A percentile compares a stretch with the other conserved stretches of the same genome.
Evolutionary conservation across 441 rosid species (phyloP).

Genomic region (Pelargonium fulgidum): DNA sequence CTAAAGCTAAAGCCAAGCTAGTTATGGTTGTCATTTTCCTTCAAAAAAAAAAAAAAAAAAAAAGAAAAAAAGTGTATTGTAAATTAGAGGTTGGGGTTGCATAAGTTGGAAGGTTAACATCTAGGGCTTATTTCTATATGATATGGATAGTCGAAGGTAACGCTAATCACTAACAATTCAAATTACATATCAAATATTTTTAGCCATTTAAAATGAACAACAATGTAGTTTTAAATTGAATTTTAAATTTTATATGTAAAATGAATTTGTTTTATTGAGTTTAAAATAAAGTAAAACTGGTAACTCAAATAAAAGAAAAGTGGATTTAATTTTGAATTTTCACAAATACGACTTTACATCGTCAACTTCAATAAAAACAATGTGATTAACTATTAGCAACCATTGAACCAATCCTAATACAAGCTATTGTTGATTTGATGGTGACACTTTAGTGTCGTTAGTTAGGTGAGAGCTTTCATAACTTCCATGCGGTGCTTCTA

Average conservation of each 20-base stretch:
- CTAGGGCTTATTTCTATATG: constrained; percentile 22
- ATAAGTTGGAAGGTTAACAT: constrained; percentile 38
- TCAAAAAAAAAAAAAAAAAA: no score
- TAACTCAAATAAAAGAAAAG: no score
- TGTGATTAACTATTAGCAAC: not conserved
- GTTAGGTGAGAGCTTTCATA: constrained; percentile 17
- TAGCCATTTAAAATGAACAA: no score
- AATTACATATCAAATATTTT: no score
- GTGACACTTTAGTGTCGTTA: not conserved
- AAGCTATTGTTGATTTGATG: constrained; percentile 13
- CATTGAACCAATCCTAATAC: not conserved
- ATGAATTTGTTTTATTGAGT: no score
- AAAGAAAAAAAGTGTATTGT: not conserved
- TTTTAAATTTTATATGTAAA: no score
- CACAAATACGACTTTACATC: no score
- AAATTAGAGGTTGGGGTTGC: constrained; percentile 29
- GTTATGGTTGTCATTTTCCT: not conserved
- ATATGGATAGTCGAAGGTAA: not conserved
- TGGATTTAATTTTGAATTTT: no score
- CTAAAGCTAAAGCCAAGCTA: constrained; percentile 44
- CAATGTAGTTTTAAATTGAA: no score
- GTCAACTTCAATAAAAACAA: not conserved
- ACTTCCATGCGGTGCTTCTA: not conserved
- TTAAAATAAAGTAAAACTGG: no score
- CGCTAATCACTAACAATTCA: no score